These are phyloP conservation scores for Penicillium egyptiacum DNA, from an alignment of 495 filamentous ascomycete species.

Conservation along the genomic window DNA sequence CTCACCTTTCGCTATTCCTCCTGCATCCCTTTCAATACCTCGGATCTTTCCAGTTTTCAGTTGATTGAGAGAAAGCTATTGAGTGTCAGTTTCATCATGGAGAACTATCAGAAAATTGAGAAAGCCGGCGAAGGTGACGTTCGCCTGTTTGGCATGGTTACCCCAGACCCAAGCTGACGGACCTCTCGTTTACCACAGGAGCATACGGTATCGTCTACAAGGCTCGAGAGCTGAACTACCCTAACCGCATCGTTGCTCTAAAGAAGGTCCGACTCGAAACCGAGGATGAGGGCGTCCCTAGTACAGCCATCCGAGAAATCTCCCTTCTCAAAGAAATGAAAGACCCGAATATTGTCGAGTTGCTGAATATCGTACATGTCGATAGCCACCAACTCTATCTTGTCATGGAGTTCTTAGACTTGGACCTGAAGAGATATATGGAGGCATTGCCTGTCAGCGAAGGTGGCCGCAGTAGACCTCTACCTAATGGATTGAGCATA, in stretches of 20 bases:
- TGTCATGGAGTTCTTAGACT: conserved; percentile 90
- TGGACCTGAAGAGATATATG: conserved; percentile 98
- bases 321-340: conserved; percentile 95
- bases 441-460: conserved; percentile 88
- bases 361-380: conserved; percentile 92
- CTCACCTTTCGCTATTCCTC: too few relatives aligned
- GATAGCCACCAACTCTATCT: conserved; percentile 95
- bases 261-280: conserved; percentile 98
- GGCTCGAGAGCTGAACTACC: conserved; percentile 74
- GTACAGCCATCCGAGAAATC: conserved; percentile 94
- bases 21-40: too few relatives aligned
- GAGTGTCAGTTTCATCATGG: not conserved
- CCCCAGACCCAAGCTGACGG: conserved; percentile 9
- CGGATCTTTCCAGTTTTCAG: too few relatives aligned
- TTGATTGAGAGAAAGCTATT: too few relatives aligned
- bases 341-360: conserved; percentile 87
- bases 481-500: conserved; percentile 76
- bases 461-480: conserved; percentile 81
- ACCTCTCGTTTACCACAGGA: conserved; percentile 48
- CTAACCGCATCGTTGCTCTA: conserved; percentile 81
- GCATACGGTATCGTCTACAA: conserved; percentile 95
- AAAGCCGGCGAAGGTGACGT: not conserved
- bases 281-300: conserved; percentile 94
- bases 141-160: not conserved
- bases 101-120: not conserved